phyloP scores from a whole-genome alignment of 257 asterid genomes.

The Solanum rostratum region DNA sequence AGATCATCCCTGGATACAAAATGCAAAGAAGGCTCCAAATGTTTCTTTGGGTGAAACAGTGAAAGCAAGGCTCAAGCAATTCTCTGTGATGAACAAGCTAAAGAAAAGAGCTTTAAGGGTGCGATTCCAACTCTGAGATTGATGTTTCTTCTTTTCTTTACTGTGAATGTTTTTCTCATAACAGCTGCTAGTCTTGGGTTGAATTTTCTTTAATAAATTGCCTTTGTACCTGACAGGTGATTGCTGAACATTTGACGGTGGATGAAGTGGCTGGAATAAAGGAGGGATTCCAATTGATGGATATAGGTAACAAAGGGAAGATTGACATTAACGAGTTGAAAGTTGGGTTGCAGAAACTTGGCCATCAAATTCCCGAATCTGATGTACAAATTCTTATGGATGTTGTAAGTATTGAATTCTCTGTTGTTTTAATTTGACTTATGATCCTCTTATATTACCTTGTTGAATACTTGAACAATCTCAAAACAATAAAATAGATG shows the following conservation, averaged over 20 bases:
- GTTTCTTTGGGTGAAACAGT: constrained; percentile 40
- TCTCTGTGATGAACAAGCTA: constrained; percentile 40
- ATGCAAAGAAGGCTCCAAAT: constrained; percentile 39
- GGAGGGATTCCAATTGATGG: constrained; percentile 33
- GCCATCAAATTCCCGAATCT: constrained; percentile 28
- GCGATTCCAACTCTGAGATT: not conserved
- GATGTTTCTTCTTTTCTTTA: not conserved
- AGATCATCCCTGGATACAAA: constrained; percentile 47
- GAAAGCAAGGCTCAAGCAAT: constrained; percentile 40
- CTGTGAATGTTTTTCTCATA: not conserved
- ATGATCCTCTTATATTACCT: not conserved
- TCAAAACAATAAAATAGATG: not conserved
- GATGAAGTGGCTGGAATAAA: constrained; percentile 38
- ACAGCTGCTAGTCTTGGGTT: not conserved
- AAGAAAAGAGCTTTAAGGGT: constrained; percentile 45
- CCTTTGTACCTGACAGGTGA: constrained; percentile 17
- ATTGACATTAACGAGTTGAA: constrained; percentile 31
- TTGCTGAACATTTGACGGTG: constrained; percentile 34
- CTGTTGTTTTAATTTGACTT: not conserved
- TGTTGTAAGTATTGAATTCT: constrained; percentile 12
- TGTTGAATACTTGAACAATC: not conserved
- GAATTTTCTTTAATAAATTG: not conserved
- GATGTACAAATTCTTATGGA: constrained; percentile 36
- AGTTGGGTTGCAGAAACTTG: constrained; percentile 27
- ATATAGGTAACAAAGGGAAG: constrained; percentile 29